Evolutionary conservation across 176 grass and related monocot genomes (phyloP).

Genomic region (Thalia dealbata): DNA sequence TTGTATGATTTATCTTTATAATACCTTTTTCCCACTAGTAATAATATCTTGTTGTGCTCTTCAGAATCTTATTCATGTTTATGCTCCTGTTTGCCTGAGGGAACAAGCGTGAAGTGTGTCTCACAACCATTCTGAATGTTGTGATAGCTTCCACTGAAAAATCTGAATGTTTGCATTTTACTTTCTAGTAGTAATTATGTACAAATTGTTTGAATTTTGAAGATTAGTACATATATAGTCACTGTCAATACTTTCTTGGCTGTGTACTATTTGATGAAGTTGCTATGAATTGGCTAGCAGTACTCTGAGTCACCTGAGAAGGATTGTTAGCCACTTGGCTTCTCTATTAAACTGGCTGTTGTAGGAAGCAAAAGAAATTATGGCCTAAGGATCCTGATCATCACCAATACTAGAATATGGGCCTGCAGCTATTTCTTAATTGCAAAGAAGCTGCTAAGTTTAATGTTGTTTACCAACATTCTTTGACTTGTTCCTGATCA

Average conservation of each 20-base stretch:
- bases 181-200: not conserved
- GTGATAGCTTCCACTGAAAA: not conserved
- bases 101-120: not conserved
- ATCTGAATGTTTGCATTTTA: not conserved
- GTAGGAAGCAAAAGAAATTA: not conserved
- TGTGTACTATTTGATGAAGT: not conserved
- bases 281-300: not conserved
- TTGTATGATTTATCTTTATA: not conserved
- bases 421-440: not conserved
- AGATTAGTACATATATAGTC: not conserved
- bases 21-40: not conserved
- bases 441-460: not conserved
- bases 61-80: not conserved
- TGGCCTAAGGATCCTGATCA: not conserved
- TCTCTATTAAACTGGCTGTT: not conserved
- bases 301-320: not conserved
- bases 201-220: not conserved
- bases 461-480: too few relatives aligned
- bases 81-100: not conserved
- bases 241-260: not conserved
- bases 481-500: too few relatives aligned
- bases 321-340: not conserved
- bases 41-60: not conserved
- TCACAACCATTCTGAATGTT: not conserved
- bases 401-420: not conserved